phyloP scores from a whole-genome alignment of 1,284 basidiomycete species.

The Sporisorium scitamineum region DNA sequence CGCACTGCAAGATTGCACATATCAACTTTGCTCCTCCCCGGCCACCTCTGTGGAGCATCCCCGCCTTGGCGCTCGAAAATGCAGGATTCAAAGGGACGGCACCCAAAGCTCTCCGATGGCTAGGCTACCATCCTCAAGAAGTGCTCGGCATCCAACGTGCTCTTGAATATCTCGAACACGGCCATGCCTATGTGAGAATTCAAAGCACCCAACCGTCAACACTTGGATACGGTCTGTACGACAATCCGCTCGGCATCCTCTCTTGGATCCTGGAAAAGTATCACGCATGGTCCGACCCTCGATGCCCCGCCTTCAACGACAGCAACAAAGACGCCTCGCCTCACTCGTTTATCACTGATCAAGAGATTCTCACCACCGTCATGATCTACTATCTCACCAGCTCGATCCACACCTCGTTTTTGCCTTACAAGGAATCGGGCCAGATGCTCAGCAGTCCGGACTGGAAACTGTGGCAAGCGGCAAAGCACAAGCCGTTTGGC shows the following conservation, averaged over 20 bases:
- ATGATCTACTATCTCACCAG: constrained; percentile 56
- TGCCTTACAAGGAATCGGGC: constrained; percentile 49
- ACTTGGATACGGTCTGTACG: constrained; percentile 31
- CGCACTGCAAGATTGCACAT: constrained; percentile 54
- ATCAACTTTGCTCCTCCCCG: constrained; percentile 52
- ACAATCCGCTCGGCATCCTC: constrained; percentile 39
- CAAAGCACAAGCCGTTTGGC: constrained; percentile 45
- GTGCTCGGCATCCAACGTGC: constrained; percentile 25
- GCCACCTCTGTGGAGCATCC: constrained; percentile 36
- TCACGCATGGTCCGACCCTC: constrained; percentile 56
- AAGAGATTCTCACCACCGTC: constrained; percentile 47
- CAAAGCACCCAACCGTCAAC: constrained; percentile 36
- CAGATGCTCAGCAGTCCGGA: constrained; percentile 26
- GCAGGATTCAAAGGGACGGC: constrained; percentile 17
- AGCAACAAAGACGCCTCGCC: constrained; percentile 6
- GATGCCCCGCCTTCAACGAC: constrained; percentile 50
- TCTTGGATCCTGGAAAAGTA: constrained; percentile 54
- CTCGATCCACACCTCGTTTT: constrained; percentile 50
- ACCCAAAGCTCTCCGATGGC: constrained; percentile 6
- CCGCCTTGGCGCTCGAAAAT: constrained; percentile 27
- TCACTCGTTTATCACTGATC: constrained; percentile 42
- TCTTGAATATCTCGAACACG: constrained; percentile 30
- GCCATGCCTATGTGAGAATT: constrained; percentile 33
- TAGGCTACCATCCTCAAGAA: constrained; percentile 38
- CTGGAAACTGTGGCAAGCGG: constrained; percentile 25